A percentile compares a stretch with the other conserved stretches of the same genome.
These are phyloP conservation scores for Physcomitrium patens DNA, from an alignment of 225 moss, liverwort and hornwort genomes.

Conservation along the genomic window DNA sequence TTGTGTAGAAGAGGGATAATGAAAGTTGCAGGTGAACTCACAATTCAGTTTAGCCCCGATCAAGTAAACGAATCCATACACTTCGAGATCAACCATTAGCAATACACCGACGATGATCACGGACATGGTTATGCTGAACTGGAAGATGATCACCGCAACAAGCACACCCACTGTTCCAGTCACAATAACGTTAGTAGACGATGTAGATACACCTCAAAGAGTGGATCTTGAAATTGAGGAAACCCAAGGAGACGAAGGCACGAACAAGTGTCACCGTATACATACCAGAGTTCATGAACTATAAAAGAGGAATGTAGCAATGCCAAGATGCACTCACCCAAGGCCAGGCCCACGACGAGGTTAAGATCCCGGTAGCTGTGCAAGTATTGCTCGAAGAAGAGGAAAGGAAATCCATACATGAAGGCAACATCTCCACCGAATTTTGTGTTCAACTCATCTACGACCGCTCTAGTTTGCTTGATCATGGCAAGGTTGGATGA, in stretches of 20 bases:
- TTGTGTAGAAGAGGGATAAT: no score
- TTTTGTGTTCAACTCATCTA: slow-evolving; percentile 65
- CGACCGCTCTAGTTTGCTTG: slow-evolving; percentile 66
- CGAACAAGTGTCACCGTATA: no score
- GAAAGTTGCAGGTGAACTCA: slow-evolving; percentile 28
- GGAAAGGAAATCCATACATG: slow-evolving; percentile 97
- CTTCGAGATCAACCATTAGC: slow-evolving; percentile 90
- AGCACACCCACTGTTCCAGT: slow-evolving; percentile 84
- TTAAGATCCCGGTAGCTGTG: slow-evolving; percentile 94
- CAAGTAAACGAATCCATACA: slow-evolving; percentile 82
- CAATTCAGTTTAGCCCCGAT: slow-evolving; percentile 93
- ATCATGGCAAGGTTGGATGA: slow-evolving; percentile 77
- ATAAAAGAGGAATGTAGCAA: not conserved
- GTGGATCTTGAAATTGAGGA: not conserved
- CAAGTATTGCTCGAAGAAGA: slow-evolving; percentile 96
- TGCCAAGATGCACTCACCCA: slow-evolving; percentile 47
- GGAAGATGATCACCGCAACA: slow-evolving; percentile 83
- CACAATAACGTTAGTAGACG: slow-evolving; percentile 1
- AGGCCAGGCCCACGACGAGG: slow-evolving; percentile 84
- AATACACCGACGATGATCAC: slow-evolving; percentile 71
- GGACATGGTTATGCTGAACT: slow-evolving; percentile 85
- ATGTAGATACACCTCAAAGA: not conserved
- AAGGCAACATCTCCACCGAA: slow-evolving; percentile 67
- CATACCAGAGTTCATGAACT: no score
- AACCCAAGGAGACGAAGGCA: no score